Conservation (phyloP, 768 basidiomycete genomes). For the Imleria badia region DNA sequence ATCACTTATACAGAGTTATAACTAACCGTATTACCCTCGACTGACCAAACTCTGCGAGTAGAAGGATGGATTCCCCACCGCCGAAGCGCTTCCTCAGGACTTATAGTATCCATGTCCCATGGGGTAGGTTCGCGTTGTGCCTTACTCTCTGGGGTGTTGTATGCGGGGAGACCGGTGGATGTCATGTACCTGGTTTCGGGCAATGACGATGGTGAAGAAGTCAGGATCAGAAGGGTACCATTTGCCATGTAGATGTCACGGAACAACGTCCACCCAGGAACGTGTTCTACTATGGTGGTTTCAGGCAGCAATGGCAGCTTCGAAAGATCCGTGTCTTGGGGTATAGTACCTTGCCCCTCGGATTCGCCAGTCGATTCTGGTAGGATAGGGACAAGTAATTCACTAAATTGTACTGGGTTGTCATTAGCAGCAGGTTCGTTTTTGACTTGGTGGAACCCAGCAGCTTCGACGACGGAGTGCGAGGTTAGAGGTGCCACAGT, state of each 20-base stretch:
- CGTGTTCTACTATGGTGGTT: constrained; percentile 61
- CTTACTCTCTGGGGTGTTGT: constrained; percentile 62
- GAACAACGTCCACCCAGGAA: constrained; percentile 85
- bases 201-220: constrained; percentile 43
- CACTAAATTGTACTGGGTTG: background rate
- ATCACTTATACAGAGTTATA: background rate
- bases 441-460: constrained; percentile 11
- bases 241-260: constrained; percentile 82
- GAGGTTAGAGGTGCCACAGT: constrained; percentile 35
- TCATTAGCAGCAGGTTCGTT: background rate
- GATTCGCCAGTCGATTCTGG: background rate
- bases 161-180: constrained; percentile 60
- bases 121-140: constrained; percentile 64
- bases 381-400: background rate
- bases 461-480: constrained; percentile 34
- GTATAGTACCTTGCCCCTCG: background rate
- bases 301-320: constrained; percentile 38
- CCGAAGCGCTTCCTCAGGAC: constrained; percentile 53
- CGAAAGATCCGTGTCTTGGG: background rate
- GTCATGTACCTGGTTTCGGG: constrained; percentile 58
- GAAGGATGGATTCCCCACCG: constrained; percentile 55
- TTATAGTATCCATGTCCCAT: constrained; percentile 61
- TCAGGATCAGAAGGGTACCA: constrained; percentile 73
- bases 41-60: constrained; percentile 57
- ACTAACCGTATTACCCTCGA: constrained; percentile 73